Percentiles rank a stretch among this genome's conserved stretches.
phyloP scores from a whole-genome alignment of 2,329 filamentous ascomycete genomes.

The Fusarium sp. region DNA sequence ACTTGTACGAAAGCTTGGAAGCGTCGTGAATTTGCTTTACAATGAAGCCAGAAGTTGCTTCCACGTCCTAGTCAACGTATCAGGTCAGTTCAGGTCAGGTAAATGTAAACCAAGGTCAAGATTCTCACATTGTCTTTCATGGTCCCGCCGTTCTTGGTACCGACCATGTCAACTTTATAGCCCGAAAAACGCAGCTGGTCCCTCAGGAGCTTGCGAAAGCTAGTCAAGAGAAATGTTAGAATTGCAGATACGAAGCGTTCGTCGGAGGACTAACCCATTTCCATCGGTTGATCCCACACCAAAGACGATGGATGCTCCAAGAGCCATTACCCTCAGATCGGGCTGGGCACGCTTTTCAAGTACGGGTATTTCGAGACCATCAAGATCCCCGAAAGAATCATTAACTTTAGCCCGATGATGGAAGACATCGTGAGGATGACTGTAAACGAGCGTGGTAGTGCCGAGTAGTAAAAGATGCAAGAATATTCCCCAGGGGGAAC shows the following conservation, averaged over 20 bases:
- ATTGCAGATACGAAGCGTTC: neutral
- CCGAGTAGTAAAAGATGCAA: neutral
- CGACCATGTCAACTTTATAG: neutral
- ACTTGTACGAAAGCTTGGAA: neutral
- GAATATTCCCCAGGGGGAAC: neutral
- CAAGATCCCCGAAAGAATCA: neutral
- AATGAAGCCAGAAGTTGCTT: neutral
- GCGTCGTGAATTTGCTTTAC: neutral
- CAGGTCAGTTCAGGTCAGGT: neutral
- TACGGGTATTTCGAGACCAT: neutral
- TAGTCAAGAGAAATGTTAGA: neutral
- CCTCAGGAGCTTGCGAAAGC: neutral
- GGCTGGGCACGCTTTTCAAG: neutral
- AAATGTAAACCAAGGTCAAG: neutral
- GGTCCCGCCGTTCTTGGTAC: neutral
- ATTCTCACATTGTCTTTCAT: neutral
- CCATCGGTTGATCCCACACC: neutral
- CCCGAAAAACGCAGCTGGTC: neutral
- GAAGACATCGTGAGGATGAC: neutral
- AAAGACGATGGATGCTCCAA: neutral
- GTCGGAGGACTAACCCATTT: neutral
- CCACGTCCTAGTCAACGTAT: neutral
- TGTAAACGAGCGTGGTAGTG: neutral
- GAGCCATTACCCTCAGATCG: neutral
- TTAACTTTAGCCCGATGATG: neutral